A percentile compares a stretch with the other conserved stretches of the same genome.
Evolutionary conservation across 129 eudicot species (phyloP).

Genomic region (Smallanthus sonchifolius): DNA sequence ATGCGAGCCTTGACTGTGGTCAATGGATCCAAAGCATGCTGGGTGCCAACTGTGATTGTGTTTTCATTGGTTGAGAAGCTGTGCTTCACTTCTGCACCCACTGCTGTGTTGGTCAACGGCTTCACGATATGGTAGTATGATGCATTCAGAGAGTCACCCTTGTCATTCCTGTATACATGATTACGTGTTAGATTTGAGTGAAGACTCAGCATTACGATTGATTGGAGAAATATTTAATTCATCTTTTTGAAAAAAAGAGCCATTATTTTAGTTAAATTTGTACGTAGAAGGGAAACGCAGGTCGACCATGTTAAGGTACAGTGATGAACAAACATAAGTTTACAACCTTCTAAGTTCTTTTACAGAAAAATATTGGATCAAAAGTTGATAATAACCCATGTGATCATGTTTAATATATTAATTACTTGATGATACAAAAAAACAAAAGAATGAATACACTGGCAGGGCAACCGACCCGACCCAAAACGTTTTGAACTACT

Average conservation of each 20-base stretch:
- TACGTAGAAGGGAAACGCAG: background rate
- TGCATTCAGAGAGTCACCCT: slow-evolving; percentile 76
- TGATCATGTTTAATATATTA: background rate
- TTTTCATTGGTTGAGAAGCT: slow-evolving; percentile 84
- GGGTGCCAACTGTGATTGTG: slow-evolving; percentile 81
- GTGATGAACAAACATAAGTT: background rate
- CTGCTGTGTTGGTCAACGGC: slow-evolving; percentile 77
- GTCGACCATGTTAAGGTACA: background rate
- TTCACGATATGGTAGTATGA: slow-evolving; percentile 87
- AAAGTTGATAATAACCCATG: background rate
- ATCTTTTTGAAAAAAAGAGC: background rate
- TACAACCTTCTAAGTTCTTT: background rate
- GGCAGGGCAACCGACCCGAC: background rate
- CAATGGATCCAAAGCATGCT: slow-evolving; percentile 77
- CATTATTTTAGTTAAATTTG: background rate
- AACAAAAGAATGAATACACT: too few relatives aligned
- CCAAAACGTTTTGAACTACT: background rate
- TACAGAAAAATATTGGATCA: background rate
- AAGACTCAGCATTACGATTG: background rate
- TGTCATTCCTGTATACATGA: slow-evolving; percentile 64
- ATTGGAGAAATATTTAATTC: background rate
- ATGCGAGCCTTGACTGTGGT: slow-evolving; percentile 73
- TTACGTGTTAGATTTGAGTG: background rate
- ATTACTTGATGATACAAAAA: too few relatives aligned
- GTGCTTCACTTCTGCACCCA: slow-evolving; percentile 91